Base-by-base conservation (phyloP, 75 land plant genomes). In the Pinus taeda region DNA sequence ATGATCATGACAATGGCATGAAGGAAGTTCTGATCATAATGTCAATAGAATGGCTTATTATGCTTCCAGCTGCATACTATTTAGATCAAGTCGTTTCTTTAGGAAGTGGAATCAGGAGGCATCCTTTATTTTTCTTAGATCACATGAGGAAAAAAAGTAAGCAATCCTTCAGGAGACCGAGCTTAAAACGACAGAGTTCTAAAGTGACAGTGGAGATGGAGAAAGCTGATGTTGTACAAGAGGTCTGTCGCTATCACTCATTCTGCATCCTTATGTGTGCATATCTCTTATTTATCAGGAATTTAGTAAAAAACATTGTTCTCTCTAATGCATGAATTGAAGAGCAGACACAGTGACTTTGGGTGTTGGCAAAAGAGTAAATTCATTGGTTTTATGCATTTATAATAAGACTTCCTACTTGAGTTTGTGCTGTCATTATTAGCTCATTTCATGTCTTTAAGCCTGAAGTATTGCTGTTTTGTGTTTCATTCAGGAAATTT, bases 11-110 rank as follows among this genome's bases (percentile, higher is more conserved):
- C 7, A 94, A 91, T 80, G 98, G 92, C 26, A 78, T 97, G 87
- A 85, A 74, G 65, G 85, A 81, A 21, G 86, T 89, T 29, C 29
- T 94, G 71, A 81, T 85, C 66, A 95, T 97, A 60, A 89, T 94
- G 89, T 58, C 74, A 42, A 64, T 91, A 24, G 98, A 97, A 80
- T 94, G 93, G 91, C 12, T 92, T 29, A 59, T 91, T 26, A 81
- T 97, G 4, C 81, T 90, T 72, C 22, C 74, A 15, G 57, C 89
- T 65, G 89, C 99, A 60, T 91, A 81, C 72, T 90, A 91, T 82
- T 57, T 88, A 57, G 98, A 95, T 79, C 88, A 89, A 85, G 85
- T 86, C 42, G 45, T 77, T 56, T 65, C 79, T 6, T 80, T 81
- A 6, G 87, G 90, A 15, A 82, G 87, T 75, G 85, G 90, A 55